Conservation (phyloP, 106 monocot species). For the Allium fistulosum region DNA sequence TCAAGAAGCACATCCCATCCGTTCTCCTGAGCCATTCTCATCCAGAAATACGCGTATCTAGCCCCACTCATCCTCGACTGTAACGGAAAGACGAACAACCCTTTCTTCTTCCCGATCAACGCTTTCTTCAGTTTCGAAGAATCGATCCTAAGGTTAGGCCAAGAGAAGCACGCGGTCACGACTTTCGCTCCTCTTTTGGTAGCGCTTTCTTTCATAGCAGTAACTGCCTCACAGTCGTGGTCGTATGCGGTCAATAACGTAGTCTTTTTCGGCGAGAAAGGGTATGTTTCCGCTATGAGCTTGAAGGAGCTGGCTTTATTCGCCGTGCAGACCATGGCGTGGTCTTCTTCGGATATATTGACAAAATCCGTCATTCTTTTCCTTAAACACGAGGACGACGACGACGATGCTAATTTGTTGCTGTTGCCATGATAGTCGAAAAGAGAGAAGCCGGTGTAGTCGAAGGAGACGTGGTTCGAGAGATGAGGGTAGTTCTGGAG, state of each 20-base stretch:
- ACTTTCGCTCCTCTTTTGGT: conserved; percentile 34
- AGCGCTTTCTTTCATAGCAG: conserved; percentile 29
- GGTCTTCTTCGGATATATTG: conserved; percentile 41
- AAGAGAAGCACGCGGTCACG: conserved; percentile 42
- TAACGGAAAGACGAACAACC: conserved; percentile 73
- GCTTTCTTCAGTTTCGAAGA: conserved; percentile 35
- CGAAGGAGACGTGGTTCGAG: conserved; percentile 49
- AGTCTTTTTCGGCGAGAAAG: conserved; percentile 15
- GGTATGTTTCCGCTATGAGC: conserved; percentile 57
- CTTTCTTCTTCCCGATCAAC: conserved; percentile 19
- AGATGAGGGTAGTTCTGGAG: conserved; percentile 54
- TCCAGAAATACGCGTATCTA: conserved; percentile 76
- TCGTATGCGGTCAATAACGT: conserved; percentile 60
- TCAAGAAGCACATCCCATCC: conserved; percentile 74
- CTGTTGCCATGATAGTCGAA: conserved; percentile 52
- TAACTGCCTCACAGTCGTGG: conserved; percentile 55
- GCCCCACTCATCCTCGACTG: conserved; percentile 61
- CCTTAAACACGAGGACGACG: conserved; percentile 33
- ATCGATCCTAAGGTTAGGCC: conserved; percentile 59
- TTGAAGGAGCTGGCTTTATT: conserved; percentile 63
- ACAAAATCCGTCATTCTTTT: conserved; percentile 47
- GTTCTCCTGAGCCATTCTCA: conserved; percentile 59
- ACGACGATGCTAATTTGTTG: conserved; percentile 32
- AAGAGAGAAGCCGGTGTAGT: conserved; percentile 62
- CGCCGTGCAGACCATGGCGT: conserved; percentile 52